Evolutionary conservation across 1,284 basidiomycete genomes (phyloP).

Genomic region (Apiotrichum gamsii): DNA sequence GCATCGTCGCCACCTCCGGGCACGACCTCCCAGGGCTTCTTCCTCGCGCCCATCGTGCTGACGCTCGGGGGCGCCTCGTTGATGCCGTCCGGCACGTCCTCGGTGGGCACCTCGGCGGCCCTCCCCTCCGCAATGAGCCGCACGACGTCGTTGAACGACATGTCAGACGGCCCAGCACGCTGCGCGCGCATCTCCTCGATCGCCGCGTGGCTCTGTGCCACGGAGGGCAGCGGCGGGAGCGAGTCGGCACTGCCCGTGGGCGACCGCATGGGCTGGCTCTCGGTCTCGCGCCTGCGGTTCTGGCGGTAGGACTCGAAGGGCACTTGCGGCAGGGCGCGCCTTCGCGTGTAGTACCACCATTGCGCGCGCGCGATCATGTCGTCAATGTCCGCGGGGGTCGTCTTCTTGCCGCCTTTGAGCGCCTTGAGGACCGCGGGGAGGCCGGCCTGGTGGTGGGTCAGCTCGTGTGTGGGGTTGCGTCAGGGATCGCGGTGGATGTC

Average conservation of each 20-base stretch:
- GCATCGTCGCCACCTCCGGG: background rate
- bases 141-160: conserved; percentile 15
- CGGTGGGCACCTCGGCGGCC: conserved; percentile 26
- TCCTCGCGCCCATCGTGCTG: conserved; percentile 6
- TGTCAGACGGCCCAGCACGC: background rate
- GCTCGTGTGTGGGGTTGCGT: background rate
- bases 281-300: conserved; percentile 9
- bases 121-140: conserved; percentile 31
- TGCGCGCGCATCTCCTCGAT: conserved; percentile 4
- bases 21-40: conserved; percentile 29
- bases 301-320: conserved; percentile 16
- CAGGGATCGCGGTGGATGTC: background rate
- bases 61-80: conserved; percentile 21
- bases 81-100: conserved; percentile 28
- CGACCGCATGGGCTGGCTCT: conserved; percentile 13
- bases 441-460: conserved; percentile 22
- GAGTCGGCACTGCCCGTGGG: background rate
- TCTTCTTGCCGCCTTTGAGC: conserved; percentile 24
- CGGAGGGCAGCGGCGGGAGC: background rate
- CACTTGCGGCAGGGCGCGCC: background rate
- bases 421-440: conserved; percentile 34
- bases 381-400: conserved; percentile 31
- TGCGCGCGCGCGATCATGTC: conserved; percentile 38
- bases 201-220: background rate
- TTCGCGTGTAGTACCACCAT: conserved; percentile 39